Evolutionary conservation across 1,284 basidiomycete species (phyloP), one percentile per base, ranked within the genome.

Genomic region (Entoloma clypeatum): DNA sequence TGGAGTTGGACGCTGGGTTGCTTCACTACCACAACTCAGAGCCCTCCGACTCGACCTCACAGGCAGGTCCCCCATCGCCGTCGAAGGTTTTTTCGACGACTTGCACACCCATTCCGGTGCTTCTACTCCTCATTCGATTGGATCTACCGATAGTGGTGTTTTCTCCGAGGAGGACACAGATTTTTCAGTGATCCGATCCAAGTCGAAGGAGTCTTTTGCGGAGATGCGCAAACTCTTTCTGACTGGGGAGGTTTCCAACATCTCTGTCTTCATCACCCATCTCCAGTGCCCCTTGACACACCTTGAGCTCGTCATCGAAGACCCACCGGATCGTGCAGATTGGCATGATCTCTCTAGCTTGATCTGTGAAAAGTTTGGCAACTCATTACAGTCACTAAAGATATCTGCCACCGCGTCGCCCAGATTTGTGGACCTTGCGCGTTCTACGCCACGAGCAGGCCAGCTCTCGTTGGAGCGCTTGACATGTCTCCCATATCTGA

Each of bases 11-110:
- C 73, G 73, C 45, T 87, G 83, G 83, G 63, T 74, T 11, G 72
- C 81, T 11, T 71, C 70, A 21, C 64, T 87, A 5, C 75, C 77
- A 14, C 57, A 67, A 30, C 68, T 88, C 48, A 76, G 72, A 51
- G 71, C 68, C 38, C 64, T 88, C 41, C 76, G 81, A 50, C 66
- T 88, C 33, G 85, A 88, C 57, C 68, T 88, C 22, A 78, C 82
- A 0, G 79, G 79, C 41, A 69, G 80, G 39, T 75, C 79, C 7
- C 64, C 72, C 38, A 77, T 75, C 18, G 78, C 80, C 0, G 79
- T 86, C 13, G 81, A 86, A 60, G 79, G 79, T 10, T 88, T 88
- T 62, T 87, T 88, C 56, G 78, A 81, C 55, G 78, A 84, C 39
- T 65, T 86, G 50, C 65, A 60, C 44, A 64, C 74, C 23, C 70